Evolutionary conservation across 345 rosid genomes (phyloP).

Genomic region (Lumnitzera racemosa): DNA sequence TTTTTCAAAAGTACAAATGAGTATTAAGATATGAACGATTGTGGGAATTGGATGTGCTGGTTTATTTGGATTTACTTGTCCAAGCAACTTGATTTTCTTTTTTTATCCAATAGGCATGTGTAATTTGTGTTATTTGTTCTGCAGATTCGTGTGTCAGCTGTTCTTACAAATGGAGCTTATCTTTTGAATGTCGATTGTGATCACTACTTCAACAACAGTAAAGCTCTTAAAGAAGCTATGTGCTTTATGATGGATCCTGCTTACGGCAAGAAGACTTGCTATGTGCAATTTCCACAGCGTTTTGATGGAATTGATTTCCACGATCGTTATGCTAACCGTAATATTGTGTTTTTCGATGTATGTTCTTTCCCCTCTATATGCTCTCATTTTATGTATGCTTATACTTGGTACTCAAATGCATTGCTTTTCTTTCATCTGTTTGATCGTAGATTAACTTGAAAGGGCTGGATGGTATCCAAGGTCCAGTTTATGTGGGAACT

Average conservation of each 20-base stretch:
- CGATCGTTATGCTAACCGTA: constrained; percentile 99
- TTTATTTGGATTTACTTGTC: neutral
- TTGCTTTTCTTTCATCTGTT: constrained; percentile 4
- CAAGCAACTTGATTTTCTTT: neutral
- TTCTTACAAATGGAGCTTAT: constrained; percentile 96
- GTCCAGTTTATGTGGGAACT: constrained; percentile 99
- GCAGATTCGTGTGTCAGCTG: constrained; percentile 99
- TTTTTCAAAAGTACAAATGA: neutral
- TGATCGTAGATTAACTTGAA: constrained; percentile 86
- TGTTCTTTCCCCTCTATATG: constrained; percentile 17
- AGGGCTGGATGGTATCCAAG: constrained; percentile 96
- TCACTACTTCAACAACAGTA: constrained; percentile 99
- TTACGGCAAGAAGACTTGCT: constrained; percentile 87
- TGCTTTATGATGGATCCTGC: constrained; percentile 99
- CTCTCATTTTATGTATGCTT: constrained; percentile 5
- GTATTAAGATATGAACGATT: too few relatives aligned
- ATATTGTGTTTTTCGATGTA: constrained; percentile 98
- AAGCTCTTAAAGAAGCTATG: constrained; percentile 99
- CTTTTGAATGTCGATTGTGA: constrained; percentile 98
- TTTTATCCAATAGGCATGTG: neutral
- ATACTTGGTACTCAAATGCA: neutral
- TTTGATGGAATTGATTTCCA: constrained; percentile 99
- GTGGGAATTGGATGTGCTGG: neutral
- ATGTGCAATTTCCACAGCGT: constrained; percentile 98
- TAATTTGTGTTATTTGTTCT: constrained; percentile 13